Conservation (phyloP, 1,284 basidiomycete species). For the Puccinia novopanici region DNA sequence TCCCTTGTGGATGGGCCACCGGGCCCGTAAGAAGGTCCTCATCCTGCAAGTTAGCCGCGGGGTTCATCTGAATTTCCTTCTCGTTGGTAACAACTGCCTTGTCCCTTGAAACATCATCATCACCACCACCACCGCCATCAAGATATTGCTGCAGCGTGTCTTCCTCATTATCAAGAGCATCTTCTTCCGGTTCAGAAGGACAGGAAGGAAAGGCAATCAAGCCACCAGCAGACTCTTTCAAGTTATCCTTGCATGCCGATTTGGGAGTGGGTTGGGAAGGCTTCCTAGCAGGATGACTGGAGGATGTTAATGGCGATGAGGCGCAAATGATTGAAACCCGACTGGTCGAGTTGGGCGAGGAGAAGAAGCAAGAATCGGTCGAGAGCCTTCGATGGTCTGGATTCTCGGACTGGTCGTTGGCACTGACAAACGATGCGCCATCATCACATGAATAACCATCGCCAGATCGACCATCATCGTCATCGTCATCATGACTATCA, state of each 20-base stretch:
- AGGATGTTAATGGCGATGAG: neutral
- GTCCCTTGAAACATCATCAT: neutral
- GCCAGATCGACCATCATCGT: constrained; percentile 55
- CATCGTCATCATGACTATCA: constrained; percentile 52
- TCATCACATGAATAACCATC: constrained; percentile 30
- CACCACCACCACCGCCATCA: neutral
- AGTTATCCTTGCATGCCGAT: too few relatives aligned
- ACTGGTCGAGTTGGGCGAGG: neutral
- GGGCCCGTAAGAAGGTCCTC: neutral
- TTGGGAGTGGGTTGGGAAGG: neutral
- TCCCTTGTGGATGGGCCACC: neutral
- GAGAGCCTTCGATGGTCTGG: neutral
- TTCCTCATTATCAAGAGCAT: neutral
- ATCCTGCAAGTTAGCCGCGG: neutral
- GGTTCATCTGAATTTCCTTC: neutral
- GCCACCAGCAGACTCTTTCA: neutral
- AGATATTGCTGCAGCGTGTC: neutral
- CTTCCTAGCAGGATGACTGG: neutral
- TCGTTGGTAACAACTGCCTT: neutral
- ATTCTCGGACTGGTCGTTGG: constrained; percentile 24
- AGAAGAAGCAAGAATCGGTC: constrained; percentile 8
- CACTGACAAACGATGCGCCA: constrained; percentile 39
- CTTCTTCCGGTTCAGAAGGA: neutral
- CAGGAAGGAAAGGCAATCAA: constrained; percentile 19
- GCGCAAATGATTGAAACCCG: constrained; percentile 29